Evolutionary conservation across 1,284 basidiomycete species (phyloP).

Genomic region (Moniliophthora roreri): DNA sequence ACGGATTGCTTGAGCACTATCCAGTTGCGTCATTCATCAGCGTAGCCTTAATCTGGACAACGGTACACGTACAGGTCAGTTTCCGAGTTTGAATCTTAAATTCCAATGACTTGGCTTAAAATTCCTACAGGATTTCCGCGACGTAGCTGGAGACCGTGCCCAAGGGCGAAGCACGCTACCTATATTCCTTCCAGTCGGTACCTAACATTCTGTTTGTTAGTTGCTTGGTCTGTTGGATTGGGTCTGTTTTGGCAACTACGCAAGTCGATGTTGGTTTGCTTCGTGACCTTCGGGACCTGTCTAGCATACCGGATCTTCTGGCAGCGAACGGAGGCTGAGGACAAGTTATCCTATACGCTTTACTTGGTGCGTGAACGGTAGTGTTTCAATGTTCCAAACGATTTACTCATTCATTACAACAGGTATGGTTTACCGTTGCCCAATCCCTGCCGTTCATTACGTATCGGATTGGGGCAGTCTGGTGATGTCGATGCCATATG

Average conservation of each 20-base stretch:
- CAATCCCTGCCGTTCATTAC: no score
- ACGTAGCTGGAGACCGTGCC: conserved; percentile 35
- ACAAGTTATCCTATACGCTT: conserved; percentile 20
- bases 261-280: conserved; percentile 9
- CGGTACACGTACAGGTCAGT: conserved; percentile 16
- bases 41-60: conserved; percentile 10
- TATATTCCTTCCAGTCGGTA: conserved; percentile 29
- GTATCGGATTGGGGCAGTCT: no score
- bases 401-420: no score
- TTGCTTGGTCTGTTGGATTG: conserved; percentile 23
- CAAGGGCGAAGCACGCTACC: conserved; percentile 40
- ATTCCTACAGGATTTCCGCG: conserved; percentile 40
- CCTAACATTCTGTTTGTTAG: conserved; percentile 22
- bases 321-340: conserved; percentile 20
- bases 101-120: conserved; percentile 27
- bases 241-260: conserved; percentile 22
- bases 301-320: conserved; percentile 23
- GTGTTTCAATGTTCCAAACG: no score
- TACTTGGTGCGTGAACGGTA: conserved; percentile 14
- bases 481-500: no score
- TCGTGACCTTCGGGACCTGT: conserved; percentile 19
- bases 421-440: no score
- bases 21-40: conserved; percentile 28
- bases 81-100: conserved; percentile 24
- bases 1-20: background rate